A percentile compares a stretch with the other conserved stretches of the same genome.
phyloP scores from a whole-genome alignment of 1,284 basidiomycete species.

The Neotropicomus parvogracilis region DNA sequence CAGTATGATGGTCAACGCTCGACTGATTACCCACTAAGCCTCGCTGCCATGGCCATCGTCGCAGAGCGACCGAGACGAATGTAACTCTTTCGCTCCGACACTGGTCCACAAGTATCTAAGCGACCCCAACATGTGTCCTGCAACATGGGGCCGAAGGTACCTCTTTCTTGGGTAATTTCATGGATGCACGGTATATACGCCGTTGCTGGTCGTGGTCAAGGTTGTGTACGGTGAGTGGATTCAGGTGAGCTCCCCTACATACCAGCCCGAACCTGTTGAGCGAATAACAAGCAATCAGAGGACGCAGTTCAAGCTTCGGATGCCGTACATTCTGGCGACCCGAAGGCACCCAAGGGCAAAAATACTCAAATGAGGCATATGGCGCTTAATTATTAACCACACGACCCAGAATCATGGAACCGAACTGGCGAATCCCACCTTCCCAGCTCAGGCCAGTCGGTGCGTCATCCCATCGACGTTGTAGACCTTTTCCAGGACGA shows the following conservation, averaged over 20 bases:
- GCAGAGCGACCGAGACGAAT: neutral
- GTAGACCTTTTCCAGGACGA: slow-evolving; percentile 2
- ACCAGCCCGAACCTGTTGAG: neutral
- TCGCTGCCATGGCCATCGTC: too few species aligned
- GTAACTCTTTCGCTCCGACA: neutral
- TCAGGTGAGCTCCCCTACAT: neutral
- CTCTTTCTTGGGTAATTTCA: too few species aligned
- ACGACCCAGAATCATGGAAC: slow-evolving; percentile 7
- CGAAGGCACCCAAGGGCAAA: neutral
- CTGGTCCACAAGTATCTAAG: neutral
- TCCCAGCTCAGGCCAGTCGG: neutral
- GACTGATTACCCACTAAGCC: too few species aligned
- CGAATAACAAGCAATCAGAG: neutral
- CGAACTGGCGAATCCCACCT: slow-evolving; percentile 3
- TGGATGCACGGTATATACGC: neutral
- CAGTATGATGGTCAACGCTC: too few species aligned
- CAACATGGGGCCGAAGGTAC: too few species aligned
- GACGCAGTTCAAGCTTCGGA: neutral
- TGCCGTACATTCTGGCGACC: slow-evolving; percentile 16
- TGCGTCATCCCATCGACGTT: neutral
- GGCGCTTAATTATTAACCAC: slow-evolving; percentile 13
- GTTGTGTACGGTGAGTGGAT: neutral
- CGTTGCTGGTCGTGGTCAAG: neutral
- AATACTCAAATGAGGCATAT: neutral
- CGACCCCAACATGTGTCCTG: neutral